phyloP scores from a whole-genome alignment of 1,139 yeast genomes.

The Blastobotrys indianensis region DNA sequence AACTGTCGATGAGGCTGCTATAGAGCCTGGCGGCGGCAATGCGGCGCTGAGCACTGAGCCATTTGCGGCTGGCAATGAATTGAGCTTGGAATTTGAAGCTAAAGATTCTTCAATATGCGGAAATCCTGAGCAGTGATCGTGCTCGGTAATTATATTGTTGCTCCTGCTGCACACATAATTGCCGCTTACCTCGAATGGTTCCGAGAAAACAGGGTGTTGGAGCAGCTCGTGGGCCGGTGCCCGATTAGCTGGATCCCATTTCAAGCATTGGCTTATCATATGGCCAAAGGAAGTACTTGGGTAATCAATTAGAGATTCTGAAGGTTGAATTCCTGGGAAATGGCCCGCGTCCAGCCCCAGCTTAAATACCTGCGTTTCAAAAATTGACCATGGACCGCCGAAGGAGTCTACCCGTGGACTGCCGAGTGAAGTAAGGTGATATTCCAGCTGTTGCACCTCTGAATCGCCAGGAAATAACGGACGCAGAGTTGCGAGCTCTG shows the following conservation, averaged over 20 bases:
- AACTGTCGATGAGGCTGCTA: too few relatives aligned
- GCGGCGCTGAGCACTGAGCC: too few relatives aligned
- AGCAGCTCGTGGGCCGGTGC: constrained; percentile 63
- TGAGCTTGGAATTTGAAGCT: too few relatives aligned
- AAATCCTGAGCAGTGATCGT: too few relatives aligned
- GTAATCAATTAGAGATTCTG: background rate
- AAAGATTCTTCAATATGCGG: too few relatives aligned
- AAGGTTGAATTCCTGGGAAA: background rate
- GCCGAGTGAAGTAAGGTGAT: constrained; percentile 63
- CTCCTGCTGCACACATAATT: too few relatives aligned
- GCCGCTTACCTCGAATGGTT: too few relatives aligned
- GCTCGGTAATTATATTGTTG: too few relatives aligned
- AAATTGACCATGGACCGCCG: constrained; percentile 29
- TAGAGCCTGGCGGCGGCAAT: too few relatives aligned
- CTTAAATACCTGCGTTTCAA: constrained; percentile 9
- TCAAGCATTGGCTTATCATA: constrained; percentile 24
- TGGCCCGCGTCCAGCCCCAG: constrained; percentile 1
- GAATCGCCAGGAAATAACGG: constrained; percentile 83
- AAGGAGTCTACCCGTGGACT: constrained; percentile 23
- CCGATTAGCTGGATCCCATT: constrained; percentile 57
- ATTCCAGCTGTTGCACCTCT: constrained; percentile 72
- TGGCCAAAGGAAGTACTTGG: constrained; percentile 10
- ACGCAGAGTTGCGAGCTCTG: constrained; percentile 65
- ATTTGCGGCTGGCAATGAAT: too few relatives aligned
- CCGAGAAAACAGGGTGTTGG: constrained; percentile 13